Conservation (phyloP, 257 asterid genomes). For the Ligustrum vulgare region DNA sequence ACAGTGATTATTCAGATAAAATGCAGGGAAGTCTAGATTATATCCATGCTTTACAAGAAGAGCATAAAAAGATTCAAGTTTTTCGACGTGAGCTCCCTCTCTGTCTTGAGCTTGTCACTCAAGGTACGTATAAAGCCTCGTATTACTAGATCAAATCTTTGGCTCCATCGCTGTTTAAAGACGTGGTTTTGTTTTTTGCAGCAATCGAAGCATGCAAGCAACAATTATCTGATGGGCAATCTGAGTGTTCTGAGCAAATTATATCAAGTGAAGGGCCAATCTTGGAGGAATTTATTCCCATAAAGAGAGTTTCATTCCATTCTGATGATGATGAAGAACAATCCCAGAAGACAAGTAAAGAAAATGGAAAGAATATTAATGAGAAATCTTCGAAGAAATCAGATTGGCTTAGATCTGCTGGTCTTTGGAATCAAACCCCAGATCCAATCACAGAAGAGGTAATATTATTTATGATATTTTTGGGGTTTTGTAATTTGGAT, state of each 20-base stretch:
- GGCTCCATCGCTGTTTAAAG: too few relatives aligned
- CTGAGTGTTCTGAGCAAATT: slow-evolving; percentile 47
- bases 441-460: slow-evolving; percentile 49
- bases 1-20: slow-evolving; percentile 42
- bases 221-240: slow-evolving; percentile 42
- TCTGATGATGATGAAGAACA: slow-evolving; percentile 43
- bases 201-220: slow-evolving; percentile 59
- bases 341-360: slow-evolving; percentile 20
- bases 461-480: neutral
- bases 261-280: slow-evolving; percentile 45
- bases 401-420: slow-evolving; percentile 53
- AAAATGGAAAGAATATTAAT: neutral
- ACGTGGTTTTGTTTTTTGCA: slow-evolving; percentile 6
- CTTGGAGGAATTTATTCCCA: slow-evolving; percentile 42
- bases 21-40: slow-evolving; percentile 61
- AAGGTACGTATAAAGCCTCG: slow-evolving; percentile 42
- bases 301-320: slow-evolving; percentile 32
- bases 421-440: slow-evolving; percentile 48
- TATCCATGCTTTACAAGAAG: slow-evolving; percentile 62
- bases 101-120: slow-evolving; percentile 82
- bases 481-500: slow-evolving; percentile 18
- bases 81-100: slow-evolving; percentile 96
- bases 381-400: slow-evolving; percentile 29
- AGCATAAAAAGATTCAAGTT: slow-evolving; percentile 79
- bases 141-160: too few relatives aligned